A percentile compares a stretch with the other conserved stretches of the same genome.
Evolutionary conservation across 148 eudicot species (phyloP).

Genomic region (Rhododendron ferrugineum): DNA sequence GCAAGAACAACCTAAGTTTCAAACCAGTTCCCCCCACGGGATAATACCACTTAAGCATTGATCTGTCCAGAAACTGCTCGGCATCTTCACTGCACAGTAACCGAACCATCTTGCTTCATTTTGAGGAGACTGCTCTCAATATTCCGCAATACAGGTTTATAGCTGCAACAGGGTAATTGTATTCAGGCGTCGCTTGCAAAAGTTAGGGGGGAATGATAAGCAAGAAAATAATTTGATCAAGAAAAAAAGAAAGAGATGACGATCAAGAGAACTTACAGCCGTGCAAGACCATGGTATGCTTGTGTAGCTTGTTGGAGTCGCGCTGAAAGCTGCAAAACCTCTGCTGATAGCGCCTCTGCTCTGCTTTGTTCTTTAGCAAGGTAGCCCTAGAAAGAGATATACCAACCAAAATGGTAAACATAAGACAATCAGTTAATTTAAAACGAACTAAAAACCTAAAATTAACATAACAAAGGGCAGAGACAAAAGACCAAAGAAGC

Average conservation of each 20-base stretch:
- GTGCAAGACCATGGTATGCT: conserved; percentile 76
- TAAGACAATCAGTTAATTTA: neutral
- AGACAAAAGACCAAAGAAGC: neutral
- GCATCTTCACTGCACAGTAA: conserved; percentile 42
- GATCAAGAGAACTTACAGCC: conserved; percentile 50
- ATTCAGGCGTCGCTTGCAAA: neutral
- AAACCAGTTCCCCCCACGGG: neutral
- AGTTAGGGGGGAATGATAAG: neutral
- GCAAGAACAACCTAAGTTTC: neutral
- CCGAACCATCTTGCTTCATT: conserved; percentile 71
- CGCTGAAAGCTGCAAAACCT: conserved; percentile 80
- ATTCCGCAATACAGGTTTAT: conserved; percentile 81
- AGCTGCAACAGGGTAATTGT: conserved; percentile 39
- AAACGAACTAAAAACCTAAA: neutral
- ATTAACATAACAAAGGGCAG: too few species aligned
- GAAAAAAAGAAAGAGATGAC: neutral
- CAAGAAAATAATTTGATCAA: neutral
- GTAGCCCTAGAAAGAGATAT: conserved; percentile 38
- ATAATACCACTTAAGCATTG: neutral
- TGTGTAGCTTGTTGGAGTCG: conserved; percentile 84
- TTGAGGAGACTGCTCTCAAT: conserved; percentile 82
- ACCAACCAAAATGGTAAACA: neutral
- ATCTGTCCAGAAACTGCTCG: neutral
- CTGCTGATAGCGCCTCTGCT: conserved; percentile 81
- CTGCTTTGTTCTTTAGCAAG: conserved; percentile 82